Percentiles rank a stretch among this genome's conserved stretches.
Conservation (phyloP, 495 filamentous ascomycete genomes). For the Astrocystis sublimbata region DNA sequence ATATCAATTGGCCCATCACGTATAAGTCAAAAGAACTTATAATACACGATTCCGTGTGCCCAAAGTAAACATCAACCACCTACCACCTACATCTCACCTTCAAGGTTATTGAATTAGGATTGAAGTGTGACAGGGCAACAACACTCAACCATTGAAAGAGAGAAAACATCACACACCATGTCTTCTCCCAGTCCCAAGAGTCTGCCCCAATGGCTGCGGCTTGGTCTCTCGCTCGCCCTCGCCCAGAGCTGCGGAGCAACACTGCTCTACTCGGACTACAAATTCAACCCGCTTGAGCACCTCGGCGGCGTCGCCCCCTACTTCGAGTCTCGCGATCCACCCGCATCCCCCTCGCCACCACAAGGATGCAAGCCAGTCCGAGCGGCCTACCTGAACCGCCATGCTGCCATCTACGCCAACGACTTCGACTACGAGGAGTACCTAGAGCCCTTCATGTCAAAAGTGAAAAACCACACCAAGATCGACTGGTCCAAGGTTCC, state of each 20-base stretch:
- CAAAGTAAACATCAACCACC: neutral
- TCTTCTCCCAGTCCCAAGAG: neutral
- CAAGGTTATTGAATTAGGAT: too few species aligned
- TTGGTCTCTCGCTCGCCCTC: neutral
- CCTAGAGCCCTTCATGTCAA: conserved; percentile 48
- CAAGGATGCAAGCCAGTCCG: conserved; percentile 44
- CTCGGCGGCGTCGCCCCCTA: conserved; percentile 51
- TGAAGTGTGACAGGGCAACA: neutral
- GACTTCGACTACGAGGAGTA: conserved; percentile 51
- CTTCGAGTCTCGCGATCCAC: conserved; percentile 50
- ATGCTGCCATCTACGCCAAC: conserved; percentile 53
- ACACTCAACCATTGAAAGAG: neutral
- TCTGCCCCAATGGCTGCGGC: neutral
- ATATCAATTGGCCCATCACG: neutral
- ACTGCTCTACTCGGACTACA: conserved; percentile 37
- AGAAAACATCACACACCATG: too few species aligned
- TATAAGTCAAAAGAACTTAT: neutral
- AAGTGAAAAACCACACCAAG: conserved; percentile 42
- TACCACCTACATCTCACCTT: too few species aligned
- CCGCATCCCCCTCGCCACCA: conserved; percentile 34
- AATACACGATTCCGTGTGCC: neutral
- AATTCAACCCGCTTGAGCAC: conserved; percentile 50
- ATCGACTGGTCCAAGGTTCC: conserved; percentile 42
- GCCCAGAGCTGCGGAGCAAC: conserved; percentile 25
- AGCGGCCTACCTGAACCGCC: conserved; percentile 48